These are phyloP conservation scores for Penicillium sp. DNA, from an alignment of 2,329 filamentous ascomycete species.

Conservation along the genomic window DNA sequence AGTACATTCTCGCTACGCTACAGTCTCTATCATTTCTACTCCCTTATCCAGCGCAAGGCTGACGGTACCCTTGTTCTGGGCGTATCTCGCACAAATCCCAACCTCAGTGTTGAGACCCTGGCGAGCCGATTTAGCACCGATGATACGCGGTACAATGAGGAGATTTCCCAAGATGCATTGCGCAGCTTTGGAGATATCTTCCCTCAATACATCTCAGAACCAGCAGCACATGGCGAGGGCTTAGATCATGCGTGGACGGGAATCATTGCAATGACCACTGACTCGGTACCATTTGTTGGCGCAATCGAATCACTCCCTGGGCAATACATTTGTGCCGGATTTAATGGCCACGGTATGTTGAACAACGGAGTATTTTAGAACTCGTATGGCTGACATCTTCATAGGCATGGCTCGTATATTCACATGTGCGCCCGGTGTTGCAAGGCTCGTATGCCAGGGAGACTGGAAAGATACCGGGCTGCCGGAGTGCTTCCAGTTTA, in stretches of 20 bases:
- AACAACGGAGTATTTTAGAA: not conserved
- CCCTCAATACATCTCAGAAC: constrained; percentile 23
- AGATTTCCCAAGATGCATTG: constrained; percentile 46
- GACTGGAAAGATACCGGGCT: constrained; percentile 45
- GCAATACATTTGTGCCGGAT: constrained; percentile 56
- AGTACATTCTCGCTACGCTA: constrained; percentile 54
- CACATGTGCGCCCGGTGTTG: constrained; percentile 51
- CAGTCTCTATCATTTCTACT: constrained; percentile 54
- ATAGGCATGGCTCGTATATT: constrained; percentile 52
- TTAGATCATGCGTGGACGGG: constrained; percentile 54
- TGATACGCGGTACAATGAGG: constrained; percentile 46
- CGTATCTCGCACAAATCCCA: constrained; percentile 48
- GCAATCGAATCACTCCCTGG: constrained; percentile 45
- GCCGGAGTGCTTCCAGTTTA: constrained; percentile 44
- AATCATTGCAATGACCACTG: constrained; percentile 53
- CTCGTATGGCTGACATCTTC: not conserved
- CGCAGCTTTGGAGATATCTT: constrained; percentile 42
- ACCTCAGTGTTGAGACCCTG: constrained; percentile 36
- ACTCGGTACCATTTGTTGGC: constrained; percentile 55
- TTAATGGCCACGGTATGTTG: constrained; percentile 51
- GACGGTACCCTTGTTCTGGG: constrained; percentile 53
- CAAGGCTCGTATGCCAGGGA: constrained; percentile 46
- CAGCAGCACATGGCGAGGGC: constrained; percentile 46
- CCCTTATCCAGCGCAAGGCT: constrained; percentile 50
- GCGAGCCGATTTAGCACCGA: constrained; percentile 40